Percentiles rank a stretch among this genome's conserved stretches.
Evolutionary conservation across 1,284 basidiomycete species (phyloP).

Genomic region (Cryptococcus sp.): DNA sequence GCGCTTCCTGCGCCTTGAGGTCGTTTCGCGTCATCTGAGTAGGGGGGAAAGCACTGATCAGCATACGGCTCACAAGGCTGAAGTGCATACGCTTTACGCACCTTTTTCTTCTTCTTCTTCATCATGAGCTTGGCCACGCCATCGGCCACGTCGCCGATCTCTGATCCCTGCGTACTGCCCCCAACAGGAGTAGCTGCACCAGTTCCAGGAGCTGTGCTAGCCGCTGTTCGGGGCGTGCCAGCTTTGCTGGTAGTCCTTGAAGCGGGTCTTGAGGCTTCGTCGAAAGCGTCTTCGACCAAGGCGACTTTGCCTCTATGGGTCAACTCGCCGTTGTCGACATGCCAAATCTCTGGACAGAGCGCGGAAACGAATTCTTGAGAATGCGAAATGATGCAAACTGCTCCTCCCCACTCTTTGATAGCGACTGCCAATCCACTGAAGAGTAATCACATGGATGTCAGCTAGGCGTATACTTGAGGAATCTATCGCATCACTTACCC

Average conservation of each 20-base stretch:
- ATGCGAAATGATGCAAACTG: slow-evolving; percentile 96
- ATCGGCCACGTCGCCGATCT: slow-evolving; percentile 54
- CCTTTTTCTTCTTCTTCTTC: slow-evolving; percentile 80
- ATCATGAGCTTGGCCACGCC: slow-evolving; percentile 44
- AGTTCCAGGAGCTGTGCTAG: slow-evolving; percentile 52
- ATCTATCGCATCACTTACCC: slow-evolving; percentile 8
- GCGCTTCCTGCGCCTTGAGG: slow-evolving; percentile 80
- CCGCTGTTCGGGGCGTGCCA: slow-evolving; percentile 43
- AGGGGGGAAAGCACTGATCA: background rate
- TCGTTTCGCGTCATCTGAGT: slow-evolving; percentile 76
- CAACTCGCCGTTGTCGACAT: slow-evolving; percentile 62
- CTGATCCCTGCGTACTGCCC: slow-evolving; percentile 39
- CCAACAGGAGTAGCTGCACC: slow-evolving; percentile 48
- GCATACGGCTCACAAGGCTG: background rate
- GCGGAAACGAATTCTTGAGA: slow-evolving; percentile 86
- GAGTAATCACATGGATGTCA: background rate
- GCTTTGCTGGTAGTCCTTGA: slow-evolving; percentile 45
- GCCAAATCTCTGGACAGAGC: slow-evolving; percentile 66
- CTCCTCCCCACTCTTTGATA: slow-evolving; percentile 94
- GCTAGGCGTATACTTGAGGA: background rate
- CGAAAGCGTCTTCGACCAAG: slow-evolving; percentile 74
- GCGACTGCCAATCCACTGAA: slow-evolving; percentile 86
- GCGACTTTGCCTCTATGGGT: slow-evolving; percentile 84
- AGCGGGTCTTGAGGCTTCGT: slow-evolving; percentile 50
- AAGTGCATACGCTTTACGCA: slow-evolving; percentile 41